A percentile compares a stretch with the other conserved stretches of the same genome.
Evolutionary conservation across 192 early-diverging fungal species (phyloP).

Genomic region (Rhizophlyctis rosea): DNA sequence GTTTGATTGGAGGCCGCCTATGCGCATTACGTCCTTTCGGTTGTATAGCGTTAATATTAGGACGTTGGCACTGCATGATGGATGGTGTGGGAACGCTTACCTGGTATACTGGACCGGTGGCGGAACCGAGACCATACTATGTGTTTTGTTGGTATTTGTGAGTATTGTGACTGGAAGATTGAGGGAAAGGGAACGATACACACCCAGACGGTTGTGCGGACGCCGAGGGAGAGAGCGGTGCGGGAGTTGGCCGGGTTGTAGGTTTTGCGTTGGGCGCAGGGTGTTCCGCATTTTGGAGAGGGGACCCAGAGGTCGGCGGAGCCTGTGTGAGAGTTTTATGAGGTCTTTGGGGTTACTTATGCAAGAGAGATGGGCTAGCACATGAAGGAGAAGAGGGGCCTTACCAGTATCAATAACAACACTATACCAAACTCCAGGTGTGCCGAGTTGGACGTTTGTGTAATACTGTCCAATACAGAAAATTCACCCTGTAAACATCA

Average conservation of each 20-base stretch:
- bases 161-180: background rate
- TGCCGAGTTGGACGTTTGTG: constrained; percentile 19
- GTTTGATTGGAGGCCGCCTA: constrained; percentile 6
- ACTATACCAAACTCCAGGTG: constrained; percentile 9
- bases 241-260: constrained; percentile 16
- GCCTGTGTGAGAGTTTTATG: too few relatives aligned
- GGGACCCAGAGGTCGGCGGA: constrained; percentile 30
- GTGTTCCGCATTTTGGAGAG: background rate
- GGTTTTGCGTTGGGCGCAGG: constrained; percentile 1
- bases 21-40: constrained; percentile 9
- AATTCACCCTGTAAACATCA: too few relatives aligned
- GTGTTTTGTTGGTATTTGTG: background rate
- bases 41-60: background rate
- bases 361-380: too few relatives aligned
- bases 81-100: constrained; percentile 3
- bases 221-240: constrained; percentile 12
- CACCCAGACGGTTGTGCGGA: constrained; percentile 13
- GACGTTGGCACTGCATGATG: background rate
- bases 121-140: constrained; percentile 25
- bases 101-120: constrained; percentile 8
- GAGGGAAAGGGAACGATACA: too few relatives aligned
- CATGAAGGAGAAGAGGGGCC: background rate
- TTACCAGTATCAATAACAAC: constrained; percentile 29
- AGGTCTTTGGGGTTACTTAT: too few relatives aligned
- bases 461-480: too few relatives aligned